A percentile compares a stretch with the other conserved stretches of the same genome.
phyloP scores from a whole-genome alignment of 225 moss, liverwort and hornwort species.

The Polytrichum formosum region DNA sequence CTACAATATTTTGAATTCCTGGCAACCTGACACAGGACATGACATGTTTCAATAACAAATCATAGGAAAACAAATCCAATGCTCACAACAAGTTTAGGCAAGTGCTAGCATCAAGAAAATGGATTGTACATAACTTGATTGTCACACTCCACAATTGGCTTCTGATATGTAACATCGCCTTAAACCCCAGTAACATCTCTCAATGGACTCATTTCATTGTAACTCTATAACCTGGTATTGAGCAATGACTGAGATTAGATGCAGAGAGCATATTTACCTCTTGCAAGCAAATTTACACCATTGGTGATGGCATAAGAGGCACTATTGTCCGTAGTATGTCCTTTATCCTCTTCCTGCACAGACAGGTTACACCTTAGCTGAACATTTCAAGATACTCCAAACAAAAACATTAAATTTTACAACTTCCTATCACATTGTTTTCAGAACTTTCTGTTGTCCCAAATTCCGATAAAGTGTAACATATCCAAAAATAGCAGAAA shows the following conservation, averaged over 20 bases:
- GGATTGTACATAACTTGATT: not conserved
- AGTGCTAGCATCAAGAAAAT: not conserved
- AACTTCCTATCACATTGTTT: too few relatives aligned
- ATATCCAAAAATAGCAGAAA: too few relatives aligned
- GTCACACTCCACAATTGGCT: not conserved
- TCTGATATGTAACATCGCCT: not conserved
- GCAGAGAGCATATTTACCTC: slow-evolving; percentile 19
- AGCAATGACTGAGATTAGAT: not conserved
- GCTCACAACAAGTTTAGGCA: too few relatives aligned
- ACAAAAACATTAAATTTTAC: too few relatives aligned
- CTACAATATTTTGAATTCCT: too few relatives aligned
- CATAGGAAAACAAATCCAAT: too few relatives aligned
- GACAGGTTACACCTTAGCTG: slow-evolving; percentile 11
- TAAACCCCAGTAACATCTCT: not conserved
- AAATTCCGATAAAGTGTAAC: too few relatives aligned
- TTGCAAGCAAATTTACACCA: slow-evolving; percentile 4
- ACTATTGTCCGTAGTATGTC: slow-evolving; percentile 11
- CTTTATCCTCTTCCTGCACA: slow-evolving; percentile 22
- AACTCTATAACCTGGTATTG: not conserved
- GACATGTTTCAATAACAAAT: too few relatives aligned
- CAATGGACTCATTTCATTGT: not conserved
- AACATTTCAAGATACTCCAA: slow-evolving; percentile 8
- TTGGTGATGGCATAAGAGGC: slow-evolving; percentile 20
- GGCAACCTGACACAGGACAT: too few relatives aligned
- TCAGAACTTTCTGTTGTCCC: too few relatives aligned